Conservation (phyloP, 1,284 basidiomycete genomes). For the Marasmius oreades region DNA sequence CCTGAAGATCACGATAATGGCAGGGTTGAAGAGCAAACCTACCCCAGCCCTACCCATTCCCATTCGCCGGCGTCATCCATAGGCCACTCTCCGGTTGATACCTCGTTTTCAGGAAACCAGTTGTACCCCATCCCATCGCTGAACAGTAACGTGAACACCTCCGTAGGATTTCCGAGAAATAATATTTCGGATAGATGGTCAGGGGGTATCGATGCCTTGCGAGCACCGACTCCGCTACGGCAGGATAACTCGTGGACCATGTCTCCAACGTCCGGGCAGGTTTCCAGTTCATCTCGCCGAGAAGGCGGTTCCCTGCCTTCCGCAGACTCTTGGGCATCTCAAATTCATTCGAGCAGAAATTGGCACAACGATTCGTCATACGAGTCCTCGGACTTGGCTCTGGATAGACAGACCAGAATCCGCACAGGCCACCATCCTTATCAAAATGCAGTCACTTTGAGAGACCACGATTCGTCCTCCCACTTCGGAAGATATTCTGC, state of each 20-base stretch:
- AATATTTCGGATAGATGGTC: conserved; percentile 9
- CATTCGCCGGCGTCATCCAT: conserved; percentile 30
- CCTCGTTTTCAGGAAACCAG: conserved; percentile 28
- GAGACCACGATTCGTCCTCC: conserved; percentile 11
- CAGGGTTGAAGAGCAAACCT: conserved; percentile 42
- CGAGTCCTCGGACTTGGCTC: conserved; percentile 24
- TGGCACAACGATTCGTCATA: conserved; percentile 30
- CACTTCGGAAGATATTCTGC: conserved; percentile 3
- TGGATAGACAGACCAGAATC: conserved; percentile 32
- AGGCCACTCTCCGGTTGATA: conserved; percentile 29
- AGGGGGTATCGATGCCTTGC: conserved; percentile 14
- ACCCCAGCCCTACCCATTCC: conserved; percentile 31
- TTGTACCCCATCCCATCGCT: conserved; percentile 25
- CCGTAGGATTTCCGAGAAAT: conserved; percentile 15
- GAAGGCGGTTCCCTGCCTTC: conserved; percentile 25
- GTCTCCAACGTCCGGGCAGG: conserved; percentile 22
- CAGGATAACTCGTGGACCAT: conserved; percentile 13
- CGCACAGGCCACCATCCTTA: conserved; percentile 31
- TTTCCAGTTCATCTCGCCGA: conserved; percentile 26
- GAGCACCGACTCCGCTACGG: conserved; percentile 15
- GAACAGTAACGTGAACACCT: conserved; percentile 22
- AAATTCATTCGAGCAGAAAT: conserved; percentile 27
- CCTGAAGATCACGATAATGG: conserved; percentile 42
- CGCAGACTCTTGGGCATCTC: conserved; percentile 31
- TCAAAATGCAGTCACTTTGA: conserved; percentile 23